These are phyloP conservation scores for Phytophthora rubi DNA, from an alignment of 352 stramenopile species.

Conservation along the genomic window DNA sequence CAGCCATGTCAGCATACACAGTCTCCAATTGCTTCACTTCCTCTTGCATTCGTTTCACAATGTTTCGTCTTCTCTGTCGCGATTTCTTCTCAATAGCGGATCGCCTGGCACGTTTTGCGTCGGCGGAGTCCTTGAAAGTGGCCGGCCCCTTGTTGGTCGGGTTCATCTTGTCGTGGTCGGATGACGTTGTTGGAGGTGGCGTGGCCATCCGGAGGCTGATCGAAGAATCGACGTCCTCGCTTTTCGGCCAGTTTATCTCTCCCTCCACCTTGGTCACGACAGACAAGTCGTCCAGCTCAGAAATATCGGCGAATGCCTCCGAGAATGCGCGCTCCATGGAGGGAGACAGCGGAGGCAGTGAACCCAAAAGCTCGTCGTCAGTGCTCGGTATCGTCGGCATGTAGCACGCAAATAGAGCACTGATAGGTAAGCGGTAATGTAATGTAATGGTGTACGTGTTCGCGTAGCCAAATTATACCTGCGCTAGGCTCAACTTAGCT, in stretches of 20 bases:
- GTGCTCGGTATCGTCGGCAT: neutral
- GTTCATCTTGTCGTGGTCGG: conserved; percentile 7
- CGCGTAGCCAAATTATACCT: too few species aligned
- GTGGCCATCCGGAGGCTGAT: conserved; percentile 3
- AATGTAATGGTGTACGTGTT: too few species aligned
- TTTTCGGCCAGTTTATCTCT: neutral
- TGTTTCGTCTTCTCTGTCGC: conserved; percentile 29
- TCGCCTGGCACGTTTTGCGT: conserved; percentile 40
- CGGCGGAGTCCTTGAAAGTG: conserved; percentile 10
- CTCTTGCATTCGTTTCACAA: conserved; percentile 47
- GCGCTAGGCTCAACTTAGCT: too few species aligned
- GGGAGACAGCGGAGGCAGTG: conserved; percentile 10
- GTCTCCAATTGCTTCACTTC: conserved; percentile 55
- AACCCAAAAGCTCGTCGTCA: neutral
- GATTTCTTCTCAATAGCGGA: conserved; percentile 64
- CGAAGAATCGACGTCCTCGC: neutral
- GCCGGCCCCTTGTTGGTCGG: conserved; percentile 11
- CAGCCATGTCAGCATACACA: conserved; percentile 41
- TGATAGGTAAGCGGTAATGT: too few species aligned
- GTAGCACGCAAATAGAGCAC: too few species aligned
- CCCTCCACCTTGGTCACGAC: conserved; percentile 13
- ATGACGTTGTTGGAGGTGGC: conserved; percentile 17
- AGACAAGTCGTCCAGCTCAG: neutral
- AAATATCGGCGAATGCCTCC: conserved; percentile 8
- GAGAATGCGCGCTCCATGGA: conserved; percentile 15